Conservation (phyloP, 345 rosid genomes). For the Acer campestre region DNA sequence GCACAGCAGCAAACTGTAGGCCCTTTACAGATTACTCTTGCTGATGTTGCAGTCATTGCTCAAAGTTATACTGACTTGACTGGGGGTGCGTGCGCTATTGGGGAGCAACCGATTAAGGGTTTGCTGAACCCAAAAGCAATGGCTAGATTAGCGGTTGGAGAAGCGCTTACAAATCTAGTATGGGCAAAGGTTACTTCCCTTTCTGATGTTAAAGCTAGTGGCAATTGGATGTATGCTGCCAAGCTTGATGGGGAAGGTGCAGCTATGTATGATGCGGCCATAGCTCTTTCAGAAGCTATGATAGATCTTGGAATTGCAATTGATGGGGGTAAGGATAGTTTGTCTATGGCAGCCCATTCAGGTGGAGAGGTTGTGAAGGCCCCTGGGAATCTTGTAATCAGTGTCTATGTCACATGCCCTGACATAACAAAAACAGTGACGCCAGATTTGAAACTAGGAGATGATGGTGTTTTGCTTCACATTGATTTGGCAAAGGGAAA, state of each 20-base stretch:
- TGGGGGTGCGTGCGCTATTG: slow-evolving; percentile 93
- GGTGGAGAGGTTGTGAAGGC: slow-evolving; percentile 86
- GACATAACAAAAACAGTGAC: slow-evolving; percentile 92
- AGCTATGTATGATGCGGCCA: slow-evolving; percentile 92
- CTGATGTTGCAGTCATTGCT: slow-evolving; percentile 96
- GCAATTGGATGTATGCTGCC: slow-evolving; percentile 99
- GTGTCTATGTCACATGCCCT: slow-evolving; percentile 81
- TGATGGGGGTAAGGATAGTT: slow-evolving; percentile 96
- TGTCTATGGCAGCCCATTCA: slow-evolving; percentile 91
- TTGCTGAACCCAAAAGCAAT: slow-evolving; percentile 86
- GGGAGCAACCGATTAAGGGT: slow-evolving; percentile 93
- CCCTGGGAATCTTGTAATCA: slow-evolving; percentile 93
- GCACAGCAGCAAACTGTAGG: slow-evolving; percentile 99
- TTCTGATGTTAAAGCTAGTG: slow-evolving; percentile 92
- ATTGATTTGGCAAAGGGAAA: slow-evolving; percentile 88
- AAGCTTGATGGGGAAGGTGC: slow-evolving; percentile 97
- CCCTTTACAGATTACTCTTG: slow-evolving; percentile 84
- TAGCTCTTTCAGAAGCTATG: slow-evolving; percentile 83
- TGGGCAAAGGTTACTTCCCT: slow-evolving; percentile 93
- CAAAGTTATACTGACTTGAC: slow-evolving; percentile 76
- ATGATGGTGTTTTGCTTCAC: slow-evolving; percentile 72
- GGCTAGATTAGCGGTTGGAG: slow-evolving; percentile 96
- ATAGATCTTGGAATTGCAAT: slow-evolving; percentile 92
- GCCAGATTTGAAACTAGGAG: slow-evolving; percentile 80
- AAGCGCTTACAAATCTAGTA: slow-evolving; percentile 89